These are phyloP conservation scores for Luvunga scandens DNA, from an alignment of 345 rosid species.

Conservation along the genomic window DNA sequence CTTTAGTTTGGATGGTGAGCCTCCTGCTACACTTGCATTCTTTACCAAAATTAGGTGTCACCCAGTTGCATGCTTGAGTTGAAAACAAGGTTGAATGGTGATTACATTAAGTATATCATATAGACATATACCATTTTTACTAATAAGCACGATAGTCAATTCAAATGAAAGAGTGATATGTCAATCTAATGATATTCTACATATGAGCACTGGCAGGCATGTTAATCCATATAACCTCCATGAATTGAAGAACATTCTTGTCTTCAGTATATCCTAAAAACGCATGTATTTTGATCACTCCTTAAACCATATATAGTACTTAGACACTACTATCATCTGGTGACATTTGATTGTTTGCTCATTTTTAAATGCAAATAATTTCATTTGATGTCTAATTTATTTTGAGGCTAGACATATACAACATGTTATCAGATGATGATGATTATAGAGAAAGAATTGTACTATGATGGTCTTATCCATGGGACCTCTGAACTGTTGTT, in stretches of 20 bases:
- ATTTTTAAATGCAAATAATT: neutral
- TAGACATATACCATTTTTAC: neutral
- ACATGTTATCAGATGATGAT: neutral
- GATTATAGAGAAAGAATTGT: neutral
- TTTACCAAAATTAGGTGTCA: neutral
- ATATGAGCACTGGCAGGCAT: neutral
- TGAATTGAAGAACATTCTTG: neutral
- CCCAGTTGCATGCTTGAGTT: neutral
- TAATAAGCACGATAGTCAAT: neutral
- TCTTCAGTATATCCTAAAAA: too few species aligned
- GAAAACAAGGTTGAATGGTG: neutral
- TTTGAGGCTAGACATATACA: neutral
- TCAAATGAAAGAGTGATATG: neutral
- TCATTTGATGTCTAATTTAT: neutral
- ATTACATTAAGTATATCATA: neutral
- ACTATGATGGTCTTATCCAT: neutral
- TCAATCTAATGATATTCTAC: neutral
- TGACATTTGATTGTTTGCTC: neutral
- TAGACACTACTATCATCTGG: neutral
- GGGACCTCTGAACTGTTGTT: neutral
- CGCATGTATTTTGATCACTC: too few species aligned
- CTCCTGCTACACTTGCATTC: neutral
- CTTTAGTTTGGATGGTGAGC: constrained; percentile 1
- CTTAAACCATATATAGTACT: neutral
- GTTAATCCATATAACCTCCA: too few species aligned